These are phyloP conservation scores for Trichomonascaceae sp. DNA, from an alignment of 1,139 yeast species.

Conservation along the genomic window DNA sequence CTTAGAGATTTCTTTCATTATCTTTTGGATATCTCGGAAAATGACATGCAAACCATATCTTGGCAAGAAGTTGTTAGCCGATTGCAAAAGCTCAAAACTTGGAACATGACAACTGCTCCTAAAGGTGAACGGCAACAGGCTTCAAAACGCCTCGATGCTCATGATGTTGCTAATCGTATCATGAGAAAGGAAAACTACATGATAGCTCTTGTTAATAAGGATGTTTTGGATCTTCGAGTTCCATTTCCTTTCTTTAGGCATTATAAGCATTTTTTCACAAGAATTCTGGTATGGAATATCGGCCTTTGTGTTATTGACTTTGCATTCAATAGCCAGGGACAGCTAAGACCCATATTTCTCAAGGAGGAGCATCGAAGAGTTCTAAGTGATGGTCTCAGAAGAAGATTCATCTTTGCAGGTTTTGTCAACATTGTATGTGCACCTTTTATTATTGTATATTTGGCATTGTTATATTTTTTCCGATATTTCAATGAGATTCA, in stretches of 20 bases:
- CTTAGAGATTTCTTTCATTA: conserved; percentile 60
- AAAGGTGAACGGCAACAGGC: conserved; percentile 15
- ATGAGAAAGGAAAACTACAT: conserved; percentile 93
- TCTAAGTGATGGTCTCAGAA: conserved; percentile 61
- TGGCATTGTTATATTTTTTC: conserved; percentile 76
- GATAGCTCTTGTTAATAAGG: conserved; percentile 81
- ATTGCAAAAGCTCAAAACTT: conserved; percentile 66
- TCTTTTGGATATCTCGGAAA: conserved; percentile 63
- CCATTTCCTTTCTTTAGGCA: conserved; percentile 39
- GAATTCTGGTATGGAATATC: conserved; percentile 90
- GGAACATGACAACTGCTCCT: conserved; percentile 60
- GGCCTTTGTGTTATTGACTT: conserved; percentile 83
- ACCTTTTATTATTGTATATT: conserved; percentile 80
- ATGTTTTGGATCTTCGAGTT: conserved; percentile 60
- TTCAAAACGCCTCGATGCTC: conserved; percentile 77
- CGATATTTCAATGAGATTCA: conserved; percentile 89
- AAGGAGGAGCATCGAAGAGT: conserved; percentile 66
- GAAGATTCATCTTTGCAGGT: conserved; percentile 84
- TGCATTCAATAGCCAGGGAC: conserved; percentile 79
- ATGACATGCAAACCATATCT: conserved; percentile 84
- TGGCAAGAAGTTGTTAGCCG: conserved; percentile 88
- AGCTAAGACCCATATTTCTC: conserved; percentile 65
- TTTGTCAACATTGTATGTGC: conserved; percentile 72
- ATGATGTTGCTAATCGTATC: conserved; percentile 88
- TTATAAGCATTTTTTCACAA: conserved; percentile 50